Evolutionary conservation across 805 yeast species (phyloP), one percentile per base, ranked within the genome.

Genomic region (Yarrowia hollandica): DNA sequence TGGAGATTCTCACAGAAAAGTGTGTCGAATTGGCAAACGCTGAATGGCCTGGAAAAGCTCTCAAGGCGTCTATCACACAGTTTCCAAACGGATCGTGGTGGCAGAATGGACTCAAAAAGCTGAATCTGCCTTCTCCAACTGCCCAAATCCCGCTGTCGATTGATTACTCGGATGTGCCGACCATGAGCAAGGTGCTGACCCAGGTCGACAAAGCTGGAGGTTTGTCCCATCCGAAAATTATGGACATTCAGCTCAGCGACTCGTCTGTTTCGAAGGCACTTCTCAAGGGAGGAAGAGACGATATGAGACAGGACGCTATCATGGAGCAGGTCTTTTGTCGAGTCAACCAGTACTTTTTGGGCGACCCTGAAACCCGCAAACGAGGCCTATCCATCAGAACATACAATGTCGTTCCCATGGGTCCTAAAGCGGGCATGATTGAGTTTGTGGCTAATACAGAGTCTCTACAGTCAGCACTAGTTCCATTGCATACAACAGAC

Each of bases 311-410:
- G 72, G 99, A 94, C 72, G 88, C 96, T 0, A 89, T 94, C 60
- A 95, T 94, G 99, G 95, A 92, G 69, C 98, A 94, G 69, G 98
- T 92, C 1, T 94, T 95, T 70, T 86, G 80, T 18, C 88, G 90
- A 66, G 96, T 90, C 14, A 90, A 91, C 67, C 71, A 75, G 12
- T 79, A 90, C 33, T 77, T 92, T 59, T 69, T 65, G 10, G 74
- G 74, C 21, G 83, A 88, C 66, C 77, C 77, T 56, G 81, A 80
- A 28, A 77, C 92, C 0, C 69, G 83, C 22, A 77, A 73, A 54
- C 70, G 91, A n/a, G 71, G 75, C 1, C 73, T 92, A 60, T 75
- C 79, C 3, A 80, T 94, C 1, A 73, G 96, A 50, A 90, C 97
- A 0, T 94, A 94, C 71, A 86, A 86, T 56, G 97, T 94, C 1